Evolutionary conservation across 345 rosid genomes (phyloP), one percentile per base, ranked within the genome.

Genomic region (Camelina hispida): DNA sequence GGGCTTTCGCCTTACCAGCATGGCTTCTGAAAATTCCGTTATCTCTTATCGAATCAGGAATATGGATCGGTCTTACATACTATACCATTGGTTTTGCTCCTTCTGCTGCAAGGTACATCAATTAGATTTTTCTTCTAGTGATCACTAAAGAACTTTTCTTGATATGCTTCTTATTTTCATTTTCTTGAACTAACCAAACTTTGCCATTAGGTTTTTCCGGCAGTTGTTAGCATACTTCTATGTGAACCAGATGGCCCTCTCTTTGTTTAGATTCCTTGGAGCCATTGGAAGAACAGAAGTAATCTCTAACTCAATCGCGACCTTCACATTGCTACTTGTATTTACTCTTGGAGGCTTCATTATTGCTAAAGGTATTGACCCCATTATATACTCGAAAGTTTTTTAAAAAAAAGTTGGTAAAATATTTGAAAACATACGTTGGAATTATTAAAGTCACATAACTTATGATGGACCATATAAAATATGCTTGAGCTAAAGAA

Each of bases 331-430:
- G 84, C 82, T 89, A 30, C 3, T 91, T 57, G 87, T 88, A 72
- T 88, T 93, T 64, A 83, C 81, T 43, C 96, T 93, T 18, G 98
- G 97, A 79, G 98, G 98, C 67, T 87, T 93, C 79, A 83, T 93
- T 66, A 63, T 93, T 62, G 85, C 96, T 79, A 89, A 75, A 82
- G 77, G 98, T 89, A 18, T 15, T 23, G 25, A 17, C 46, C 28
- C 28, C 12, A 38, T 47, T 44, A n/a, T 25, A 53, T 0, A 4
- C 62, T 14, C 1, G 9, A 38, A 8, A 68, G 35, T 18, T 20
- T 20, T 20, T 1, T 44, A 20, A 7, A 46, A 30, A 16, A 9
- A 1, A 37, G 13, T 35, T 37, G n/a, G 40, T 32, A 15, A 28
- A 9, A 30, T 4, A 35, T 60, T 18, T 18, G 11, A 16, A 5